These are phyloP conservation scores for Pachyrhizus erosus DNA, from an alignment of 306 rosid genomes.

Conservation along the genomic window DNA sequence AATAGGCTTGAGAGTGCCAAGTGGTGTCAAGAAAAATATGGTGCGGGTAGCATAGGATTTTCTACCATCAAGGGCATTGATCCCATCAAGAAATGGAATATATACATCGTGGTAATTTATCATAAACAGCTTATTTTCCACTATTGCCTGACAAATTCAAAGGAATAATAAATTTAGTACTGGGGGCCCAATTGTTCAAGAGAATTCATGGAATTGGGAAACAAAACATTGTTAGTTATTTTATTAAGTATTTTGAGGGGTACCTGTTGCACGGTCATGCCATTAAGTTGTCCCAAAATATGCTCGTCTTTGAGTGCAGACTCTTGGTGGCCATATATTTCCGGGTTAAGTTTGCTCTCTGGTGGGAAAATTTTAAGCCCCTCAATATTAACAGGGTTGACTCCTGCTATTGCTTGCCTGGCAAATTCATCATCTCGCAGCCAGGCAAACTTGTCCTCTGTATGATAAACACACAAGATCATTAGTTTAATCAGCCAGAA, in stretches of 20 bases:
- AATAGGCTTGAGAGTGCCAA: constrained; percentile 77
- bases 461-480: constrained; percentile 7
- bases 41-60: constrained; percentile 86
- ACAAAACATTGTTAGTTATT: background rate
- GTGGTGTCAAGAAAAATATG: constrained; percentile 64
- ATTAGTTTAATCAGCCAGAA: background rate
- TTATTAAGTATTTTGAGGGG: background rate
- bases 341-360: constrained; percentile 82
- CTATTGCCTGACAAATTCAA: constrained; percentile 59
- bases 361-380: constrained; percentile 78
- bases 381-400: constrained; percentile 79
- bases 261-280: constrained; percentile 86
- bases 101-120: constrained; percentile 77
- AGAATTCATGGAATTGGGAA: background rate
- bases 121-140: constrained; percentile 69
- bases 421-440: constrained; percentile 88
- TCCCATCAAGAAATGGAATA: constrained; percentile 76
- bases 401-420: constrained; percentile 81
- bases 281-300: constrained; percentile 68
- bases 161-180: background rate
- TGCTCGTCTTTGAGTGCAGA: constrained; percentile 83
- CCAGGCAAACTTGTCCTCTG: constrained; percentile 93
- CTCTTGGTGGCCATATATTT: constrained; percentile 63
- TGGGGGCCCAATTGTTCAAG: background rate
- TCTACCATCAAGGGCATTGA: constrained; percentile 78